Evolutionary conservation across 2,329 filamentous ascomycete genomes (phyloP).

Genomic region (Clarireedia sp.): DNA sequence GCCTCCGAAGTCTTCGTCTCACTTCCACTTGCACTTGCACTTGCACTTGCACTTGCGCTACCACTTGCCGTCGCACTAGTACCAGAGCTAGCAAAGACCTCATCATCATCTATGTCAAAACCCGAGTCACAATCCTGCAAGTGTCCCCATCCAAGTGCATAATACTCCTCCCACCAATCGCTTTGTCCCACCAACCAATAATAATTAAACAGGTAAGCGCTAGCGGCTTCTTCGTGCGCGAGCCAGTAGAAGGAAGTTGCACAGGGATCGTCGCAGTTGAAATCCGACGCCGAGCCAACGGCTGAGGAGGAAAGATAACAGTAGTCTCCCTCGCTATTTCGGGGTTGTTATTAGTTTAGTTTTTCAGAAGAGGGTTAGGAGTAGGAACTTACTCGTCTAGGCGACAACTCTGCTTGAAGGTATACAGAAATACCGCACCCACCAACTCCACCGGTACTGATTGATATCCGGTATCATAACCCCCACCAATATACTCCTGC

Average conservation of each 20-base stretch:
- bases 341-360: not conserved
- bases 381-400: conserved; percentile 11
- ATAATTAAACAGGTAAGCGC: conserved; percentile 22
- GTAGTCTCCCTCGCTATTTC: not conserved
- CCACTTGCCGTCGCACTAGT: no score
- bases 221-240: conserved; percentile 26
- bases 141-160: conserved; percentile 23
- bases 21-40: not conserved
- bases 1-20: not conserved
- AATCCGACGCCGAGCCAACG: not conserved
- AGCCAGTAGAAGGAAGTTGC: conserved; percentile 24
- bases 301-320: not conserved
- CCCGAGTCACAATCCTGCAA: conserved; percentile 7
- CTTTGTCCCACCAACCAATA: conserved; percentile 20
- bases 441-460: conserved; percentile 13
- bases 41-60: not conserved
- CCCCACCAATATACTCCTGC: conserved; percentile 12
- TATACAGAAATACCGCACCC: conserved; percentile 10
- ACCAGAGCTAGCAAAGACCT: no score
- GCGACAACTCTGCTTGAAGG: not conserved
- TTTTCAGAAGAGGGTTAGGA: not conserved
- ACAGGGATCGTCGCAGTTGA: conserved; percentile 26
- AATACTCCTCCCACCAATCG: conserved; percentile 24
- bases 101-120: not conserved
- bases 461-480: conserved; percentile 16